Percentiles rank a stretch among this genome's conserved stretches.
Conservation (phyloP, 208 protist species). For the Naegleria lovaniensis region DNA sequence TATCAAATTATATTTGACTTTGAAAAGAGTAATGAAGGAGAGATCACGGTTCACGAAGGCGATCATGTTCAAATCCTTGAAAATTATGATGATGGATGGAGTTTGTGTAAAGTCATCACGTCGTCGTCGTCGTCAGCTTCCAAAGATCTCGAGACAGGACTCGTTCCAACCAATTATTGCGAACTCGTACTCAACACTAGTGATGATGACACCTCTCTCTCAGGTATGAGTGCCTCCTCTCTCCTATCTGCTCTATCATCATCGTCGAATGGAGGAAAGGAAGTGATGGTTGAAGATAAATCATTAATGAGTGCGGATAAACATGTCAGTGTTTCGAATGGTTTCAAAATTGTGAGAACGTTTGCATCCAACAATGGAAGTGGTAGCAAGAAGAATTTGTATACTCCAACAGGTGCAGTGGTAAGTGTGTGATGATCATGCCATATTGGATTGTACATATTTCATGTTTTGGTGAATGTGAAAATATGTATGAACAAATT, state of each 20-base stretch:
- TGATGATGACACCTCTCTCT: not conserved
- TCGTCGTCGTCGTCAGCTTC: too few species aligned
- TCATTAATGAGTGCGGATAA: not conserved
- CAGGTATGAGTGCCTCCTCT: not conserved
- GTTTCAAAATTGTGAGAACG: not conserved
- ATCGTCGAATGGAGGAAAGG: not conserved
- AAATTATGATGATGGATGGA: not conserved
- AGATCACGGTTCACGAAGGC: not conserved
- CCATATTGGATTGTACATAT: too few species aligned
- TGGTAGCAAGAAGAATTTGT: not conserved
- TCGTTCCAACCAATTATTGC: not conserved
- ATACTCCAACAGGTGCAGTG: not conserved
- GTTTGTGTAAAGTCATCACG: not conserved
- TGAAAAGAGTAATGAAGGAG: not conserved
- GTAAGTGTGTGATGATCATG: not conserved
- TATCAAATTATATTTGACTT: not conserved
- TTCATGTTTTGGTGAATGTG: too few species aligned
- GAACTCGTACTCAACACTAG: not conserved
- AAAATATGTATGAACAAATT: too few species aligned
- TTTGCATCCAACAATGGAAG: not conserved
- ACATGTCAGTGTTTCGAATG: not conserved
- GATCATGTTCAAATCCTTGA: not conserved
- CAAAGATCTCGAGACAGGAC: not conserved
- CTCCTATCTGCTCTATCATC: not conserved
- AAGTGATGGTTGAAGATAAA: not conserved